phyloP scores from a whole-genome alignment of 2,329 filamentous ascomycete species.

The Sarocladium brachiariae region DNA sequence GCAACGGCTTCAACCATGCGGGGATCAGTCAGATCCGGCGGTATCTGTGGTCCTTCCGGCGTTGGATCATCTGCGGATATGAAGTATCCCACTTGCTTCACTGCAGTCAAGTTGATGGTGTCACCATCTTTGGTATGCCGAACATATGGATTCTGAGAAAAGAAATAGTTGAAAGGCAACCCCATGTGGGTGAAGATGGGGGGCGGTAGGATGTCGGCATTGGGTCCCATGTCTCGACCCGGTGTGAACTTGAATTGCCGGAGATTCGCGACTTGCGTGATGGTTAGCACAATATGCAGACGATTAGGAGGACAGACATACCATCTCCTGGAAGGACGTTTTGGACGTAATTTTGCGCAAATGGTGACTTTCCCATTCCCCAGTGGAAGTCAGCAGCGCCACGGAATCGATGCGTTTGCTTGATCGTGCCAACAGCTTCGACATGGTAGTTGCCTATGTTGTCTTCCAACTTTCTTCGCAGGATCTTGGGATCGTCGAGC shows the following conservation, averaged over 20 bases:
- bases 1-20: slow-evolving; percentile 58
- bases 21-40: slow-evolving; percentile 52
- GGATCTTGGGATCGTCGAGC: slow-evolving; percentile 43
- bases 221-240: slow-evolving; percentile 48
- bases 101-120: slow-evolving; percentile 51
- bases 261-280: slow-evolving; percentile 38
- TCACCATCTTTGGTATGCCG: slow-evolving; percentile 51
- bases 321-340: slow-evolving; percentile 66
- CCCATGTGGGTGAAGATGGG: slow-evolving; percentile 70
- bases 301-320: slow-evolving; percentile 25
- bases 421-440: slow-evolving; percentile 65
- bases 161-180: slow-evolving; percentile 71
- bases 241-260: slow-evolving; percentile 61
- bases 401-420: slow-evolving; percentile 80
- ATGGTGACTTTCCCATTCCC: slow-evolving; percentile 59
- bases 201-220: slow-evolving; percentile 70
- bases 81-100: slow-evolving; percentile 54
- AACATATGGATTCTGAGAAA: slow-evolving; percentile 79
- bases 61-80: slow-evolving; percentile 55
- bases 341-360: slow-evolving; percentile 65
- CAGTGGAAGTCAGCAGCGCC: slow-evolving; percentile 85
- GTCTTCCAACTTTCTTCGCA: slow-evolving; percentile 62
- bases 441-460: slow-evolving; percentile 61
- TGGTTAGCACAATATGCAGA: neutral
- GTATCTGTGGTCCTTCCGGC: slow-evolving; percentile 51